phyloP scores from a whole-genome alignment of 257 asterid species.

The Haberlea rhodopensis region DNA sequence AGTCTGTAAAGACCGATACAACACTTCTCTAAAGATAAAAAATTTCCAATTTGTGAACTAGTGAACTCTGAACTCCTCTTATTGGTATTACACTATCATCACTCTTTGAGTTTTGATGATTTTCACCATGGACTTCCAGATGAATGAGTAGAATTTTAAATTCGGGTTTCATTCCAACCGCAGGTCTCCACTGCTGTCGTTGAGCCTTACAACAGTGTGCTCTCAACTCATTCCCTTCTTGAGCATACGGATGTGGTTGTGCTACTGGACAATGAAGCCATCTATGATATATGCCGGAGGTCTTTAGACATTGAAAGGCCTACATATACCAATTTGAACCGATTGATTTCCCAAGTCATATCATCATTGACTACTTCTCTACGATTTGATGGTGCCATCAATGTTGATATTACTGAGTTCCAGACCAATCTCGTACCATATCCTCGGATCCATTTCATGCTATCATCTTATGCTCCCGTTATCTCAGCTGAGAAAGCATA shows the following conservation, averaged over 20 bases:
- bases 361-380: conserved; percentile 87
- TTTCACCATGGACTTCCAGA: not conserved
- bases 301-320: conserved; percentile 92
- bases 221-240: conserved; percentile 87
- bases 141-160: not conserved
- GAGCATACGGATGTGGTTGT: conserved; percentile 87
- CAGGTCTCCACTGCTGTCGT: conserved; percentile 96
- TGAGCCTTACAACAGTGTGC: conserved; percentile 95
- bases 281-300: conserved; percentile 82
- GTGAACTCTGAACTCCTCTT: too few relatives aligned
- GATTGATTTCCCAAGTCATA: conserved; percentile 80
- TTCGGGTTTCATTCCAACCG: conserved; percentile 21
- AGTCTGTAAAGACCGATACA: too few relatives aligned
- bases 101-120: not conserved
- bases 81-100: too few relatives aligned
- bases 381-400: conserved; percentile 88
- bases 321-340: conserved; percentile 76
- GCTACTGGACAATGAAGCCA: conserved; percentile 88
- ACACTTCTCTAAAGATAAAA: too few relatives aligned
- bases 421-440: conserved; percentile 94
- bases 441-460: conserved; percentile 95
- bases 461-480: conserved; percentile 94
- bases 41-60: too few relatives aligned
- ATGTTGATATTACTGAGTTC: conserved; percentile 82
- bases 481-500: conserved; percentile 87